Evolutionary conservation across 2,329 filamentous ascomycete genomes (phyloP).

Genomic region (Epichloe aotearoae): DNA sequence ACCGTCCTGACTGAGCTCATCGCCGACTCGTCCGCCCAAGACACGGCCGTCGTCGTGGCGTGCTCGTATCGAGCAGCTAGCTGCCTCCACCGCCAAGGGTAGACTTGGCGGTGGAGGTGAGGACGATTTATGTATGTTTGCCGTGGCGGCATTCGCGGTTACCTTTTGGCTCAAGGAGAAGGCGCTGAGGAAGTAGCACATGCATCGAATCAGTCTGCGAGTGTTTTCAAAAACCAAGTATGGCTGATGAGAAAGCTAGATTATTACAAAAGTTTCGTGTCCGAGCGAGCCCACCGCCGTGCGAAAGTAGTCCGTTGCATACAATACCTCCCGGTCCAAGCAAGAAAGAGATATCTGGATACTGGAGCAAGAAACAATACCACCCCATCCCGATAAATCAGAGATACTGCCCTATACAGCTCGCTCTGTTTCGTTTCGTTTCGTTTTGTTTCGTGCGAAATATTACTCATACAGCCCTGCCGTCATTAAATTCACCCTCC

Average conservation of each 20-base stretch:
- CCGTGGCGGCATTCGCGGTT: slow-evolving; percentile 24
- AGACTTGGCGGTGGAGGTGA: slow-evolving; percentile 42
- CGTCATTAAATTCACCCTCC: not conserved
- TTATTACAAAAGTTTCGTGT: not conserved
- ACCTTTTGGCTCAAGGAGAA: slow-evolving; percentile 44
- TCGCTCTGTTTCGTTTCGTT: no score
- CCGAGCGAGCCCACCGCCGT: no score
- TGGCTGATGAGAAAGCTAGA: not conserved
- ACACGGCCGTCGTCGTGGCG: slow-evolving; percentile 61
- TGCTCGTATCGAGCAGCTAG: slow-evolving; percentile 58
- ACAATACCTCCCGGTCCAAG: no score
- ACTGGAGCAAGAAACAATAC: no score
- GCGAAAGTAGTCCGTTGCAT: no score
- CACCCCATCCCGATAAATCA: no score
- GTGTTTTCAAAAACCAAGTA: no score
- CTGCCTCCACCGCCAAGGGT: slow-evolving; percentile 37
- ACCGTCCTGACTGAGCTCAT: slow-evolving; percentile 60
- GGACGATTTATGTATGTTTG: slow-evolving; percentile 46
- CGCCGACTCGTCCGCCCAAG: slow-evolving; percentile 51
- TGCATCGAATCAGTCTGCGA: not conserved
- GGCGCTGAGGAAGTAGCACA: slow-evolving; percentile 27
- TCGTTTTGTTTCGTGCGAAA: not conserved
- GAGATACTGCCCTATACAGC: no score
- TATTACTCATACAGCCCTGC: not conserved
- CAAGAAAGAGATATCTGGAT: no score